Evolutionary conservation across 1,284 basidiomycete genomes (phyloP).

Genomic region (Vanrija sp.): DNA sequence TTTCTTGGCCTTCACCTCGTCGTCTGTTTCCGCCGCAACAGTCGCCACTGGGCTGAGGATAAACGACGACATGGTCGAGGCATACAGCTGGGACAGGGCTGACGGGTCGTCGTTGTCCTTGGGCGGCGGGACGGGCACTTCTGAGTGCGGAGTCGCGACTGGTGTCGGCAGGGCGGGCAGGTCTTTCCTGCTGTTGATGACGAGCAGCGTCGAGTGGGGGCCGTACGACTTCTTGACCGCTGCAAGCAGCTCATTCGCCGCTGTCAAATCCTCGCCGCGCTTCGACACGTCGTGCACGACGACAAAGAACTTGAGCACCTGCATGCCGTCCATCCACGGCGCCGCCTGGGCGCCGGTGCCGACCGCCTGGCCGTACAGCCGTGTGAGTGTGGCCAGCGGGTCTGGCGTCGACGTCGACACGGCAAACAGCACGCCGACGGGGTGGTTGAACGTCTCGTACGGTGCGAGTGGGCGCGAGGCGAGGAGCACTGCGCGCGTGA

Average conservation of each 20-base stretch:
- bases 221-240: slow-evolving; percentile 47
- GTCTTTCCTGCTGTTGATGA: slow-evolving; percentile 41
- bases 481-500: slow-evolving; percentile 44
- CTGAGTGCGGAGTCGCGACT: slow-evolving; percentile 23
- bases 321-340: slow-evolving; percentile 44
- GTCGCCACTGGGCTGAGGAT: slow-evolving; percentile 33
- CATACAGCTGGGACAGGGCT: slow-evolving; percentile 40
- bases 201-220: slow-evolving; percentile 46
- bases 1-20: slow-evolving; percentile 18
- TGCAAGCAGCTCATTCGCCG: slow-evolving; percentile 38
- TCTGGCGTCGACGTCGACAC: slow-evolving; percentile 43
- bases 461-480: slow-evolving; percentile 40
- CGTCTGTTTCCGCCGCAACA: slow-evolving; percentile 15
- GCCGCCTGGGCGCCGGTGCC: slow-evolving; percentile 28
- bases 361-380: slow-evolving; percentile 32
- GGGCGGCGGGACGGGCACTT: slow-evolving; percentile 23
- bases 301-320: slow-evolving; percentile 44
- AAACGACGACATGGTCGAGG: slow-evolving; percentile 37
- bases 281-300: slow-evolving; percentile 47
- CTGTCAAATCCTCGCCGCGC: slow-evolving; percentile 25
- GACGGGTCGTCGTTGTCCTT: slow-evolving; percentile 25
- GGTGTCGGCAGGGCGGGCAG: slow-evolving; percentile 18
- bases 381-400: slow-evolving; percentile 36
- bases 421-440: slow-evolving; percentile 44
- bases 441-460: slow-evolving; percentile 50